Percentiles rank a stretch among this genome's conserved stretches.
Evolutionary conservation across 2,329 filamentous ascomycete species (phyloP).

Genomic region (Pseudogymnoascus sp.): DNA sequence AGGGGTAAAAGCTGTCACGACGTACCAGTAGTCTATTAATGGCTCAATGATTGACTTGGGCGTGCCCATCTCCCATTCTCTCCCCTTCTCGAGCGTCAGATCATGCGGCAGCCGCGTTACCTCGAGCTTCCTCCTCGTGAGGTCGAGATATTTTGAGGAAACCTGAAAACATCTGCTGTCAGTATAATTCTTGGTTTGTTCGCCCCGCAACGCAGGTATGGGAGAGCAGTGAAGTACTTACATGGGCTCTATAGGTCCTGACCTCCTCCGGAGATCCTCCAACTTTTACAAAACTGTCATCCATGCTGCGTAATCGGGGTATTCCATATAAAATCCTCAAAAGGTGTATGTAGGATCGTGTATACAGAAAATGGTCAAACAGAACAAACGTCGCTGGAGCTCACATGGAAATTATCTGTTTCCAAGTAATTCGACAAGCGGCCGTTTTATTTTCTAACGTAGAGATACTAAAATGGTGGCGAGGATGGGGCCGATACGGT

Average conservation of each 20-base stretch:
- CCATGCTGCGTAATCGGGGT: conserved; percentile 5
- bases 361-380: not conserved
- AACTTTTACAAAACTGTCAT: conserved; percentile 7
- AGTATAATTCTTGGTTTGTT: not conserved
- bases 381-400: not conserved
- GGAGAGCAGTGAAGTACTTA: conserved; percentile 30
- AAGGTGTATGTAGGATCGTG: not conserved
- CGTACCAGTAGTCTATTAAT: conserved; percentile 56
- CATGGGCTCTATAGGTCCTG: conserved; percentile 48
- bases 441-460: conserved; percentile 8
- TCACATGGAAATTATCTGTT: conserved; percentile 9
- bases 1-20: conserved; percentile 12
- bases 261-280: conserved; percentile 33
- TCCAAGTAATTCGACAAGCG: conserved; percentile 8
- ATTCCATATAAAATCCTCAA: conserved; percentile 1
- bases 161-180: conserved; percentile 39
- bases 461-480: conserved; percentile 7
- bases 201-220: not conserved
- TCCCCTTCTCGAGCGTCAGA: conserved; percentile 37
- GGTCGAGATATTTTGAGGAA: conserved; percentile 56
- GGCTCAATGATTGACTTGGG: conserved; percentile 55
- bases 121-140: conserved; percentile 59
- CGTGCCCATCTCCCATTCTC: conserved; percentile 43
- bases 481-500: conserved; percentile 6
- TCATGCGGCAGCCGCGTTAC: conserved; percentile 57